Evolutionary conservation across 805 yeast genomes (phyloP).

Genomic region (Ogataea corticis): DNA sequence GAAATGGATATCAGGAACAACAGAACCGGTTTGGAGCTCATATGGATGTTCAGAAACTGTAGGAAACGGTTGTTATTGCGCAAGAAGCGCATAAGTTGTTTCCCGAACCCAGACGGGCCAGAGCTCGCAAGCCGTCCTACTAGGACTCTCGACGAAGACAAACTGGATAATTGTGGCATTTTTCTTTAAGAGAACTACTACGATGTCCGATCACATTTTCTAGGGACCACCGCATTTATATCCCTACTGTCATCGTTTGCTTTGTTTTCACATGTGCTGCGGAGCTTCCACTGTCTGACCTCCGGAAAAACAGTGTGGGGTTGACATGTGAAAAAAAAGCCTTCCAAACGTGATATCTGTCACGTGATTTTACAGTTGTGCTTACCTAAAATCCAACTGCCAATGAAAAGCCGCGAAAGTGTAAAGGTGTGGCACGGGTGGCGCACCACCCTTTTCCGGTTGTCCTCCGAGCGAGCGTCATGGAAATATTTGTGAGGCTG

Average conservation of each 20-base stretch:
- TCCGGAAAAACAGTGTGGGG: background rate
- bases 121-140: background rate
- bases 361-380: too few relatives aligned
- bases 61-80: slow-evolving; percentile 20
- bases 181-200: background rate
- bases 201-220: too few relatives aligned
- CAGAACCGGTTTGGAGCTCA: slow-evolving; percentile 35
- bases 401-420: background rate
- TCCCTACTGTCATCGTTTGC: background rate
- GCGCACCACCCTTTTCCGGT: slow-evolving; percentile 3
- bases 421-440: slow-evolving; percentile 5
- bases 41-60: slow-evolving; percentile 26
- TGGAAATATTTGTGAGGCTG: slow-evolving; percentile 1
- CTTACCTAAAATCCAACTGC: background rate
- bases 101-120: background rate
- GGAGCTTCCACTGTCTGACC: too few relatives aligned
- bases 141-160: background rate
- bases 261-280: background rate
- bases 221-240: too few relatives aligned
- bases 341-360: background rate
- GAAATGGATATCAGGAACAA: slow-evolving; percentile 32
- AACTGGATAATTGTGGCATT: slow-evolving; percentile 1
- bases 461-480: slow-evolving; percentile 5
- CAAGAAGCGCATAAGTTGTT: slow-evolving; percentile 7
- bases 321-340: background rate